Base-by-base conservation (phyloP, 2,329 filamentous ascomycete genomes). In the Ophiostoma perfectum region DNA sequence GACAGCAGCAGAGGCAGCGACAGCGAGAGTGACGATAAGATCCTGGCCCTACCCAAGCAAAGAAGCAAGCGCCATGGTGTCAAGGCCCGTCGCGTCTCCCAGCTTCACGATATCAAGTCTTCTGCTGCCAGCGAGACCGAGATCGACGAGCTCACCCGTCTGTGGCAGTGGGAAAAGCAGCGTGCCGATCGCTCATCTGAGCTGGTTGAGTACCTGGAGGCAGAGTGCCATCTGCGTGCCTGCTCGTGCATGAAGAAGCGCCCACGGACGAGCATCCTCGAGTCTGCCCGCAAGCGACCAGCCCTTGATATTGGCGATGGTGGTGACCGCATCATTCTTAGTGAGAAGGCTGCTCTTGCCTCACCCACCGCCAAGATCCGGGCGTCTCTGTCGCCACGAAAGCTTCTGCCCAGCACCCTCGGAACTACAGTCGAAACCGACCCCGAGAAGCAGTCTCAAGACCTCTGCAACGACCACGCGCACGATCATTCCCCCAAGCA, bases 151-250 rank as follows among this genome's bases (percentile, higher is more conserved):
- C 77, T 87, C 55, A 80, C 79, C 0, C 78, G 78, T 5, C 78
- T 84, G 67, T 80, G 84, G 74, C 79, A 83, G 68, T 87, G 84
- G 83, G 85, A 79, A 77, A 80, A 84, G 78, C 84, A 86, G 74
- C 82, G 88, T 67, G 88, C 90, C 9, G 83, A 90, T 71, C 84
- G 89, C 7, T 89, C 90, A 0, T 82, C 89, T 71, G 90, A 92
- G 70, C 86, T 90, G 74, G 82, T 92, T 64, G 89, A 93, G 44
- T 93, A 92, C 77, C 81, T 93, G 75, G 86, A 91, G 74, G 84
- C 90, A 67, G 90, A 94, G 76, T 92, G 89, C 76, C 83, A 86
- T 65, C 83, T 93, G 72, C 83, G 84, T 64, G 87, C 84, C 77
- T 92, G 90, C 78, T 80, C 84, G 1, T 89, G 88, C 75, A 83